Conservation (phyloP, 441 rosid genomes). For the Populus hybrid region DNA sequence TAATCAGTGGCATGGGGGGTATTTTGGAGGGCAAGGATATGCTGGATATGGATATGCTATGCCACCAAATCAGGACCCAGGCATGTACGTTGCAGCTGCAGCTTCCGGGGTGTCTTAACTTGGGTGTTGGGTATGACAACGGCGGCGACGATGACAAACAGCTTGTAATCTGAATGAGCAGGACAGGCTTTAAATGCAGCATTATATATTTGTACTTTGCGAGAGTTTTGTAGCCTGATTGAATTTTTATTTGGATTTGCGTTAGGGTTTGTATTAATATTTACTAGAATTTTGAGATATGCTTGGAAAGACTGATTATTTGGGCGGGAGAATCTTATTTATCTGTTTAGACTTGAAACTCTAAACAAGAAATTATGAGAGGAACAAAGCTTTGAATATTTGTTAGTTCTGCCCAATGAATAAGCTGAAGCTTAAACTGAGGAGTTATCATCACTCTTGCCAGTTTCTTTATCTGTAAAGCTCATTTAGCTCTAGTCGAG, state of each 20-base stretch:
- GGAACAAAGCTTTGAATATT: constrained; percentile 4
- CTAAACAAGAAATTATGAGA: constrained; percentile 2
- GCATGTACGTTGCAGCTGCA: not conserved
- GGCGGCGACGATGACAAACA: not conserved
- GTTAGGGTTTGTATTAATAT: constrained; percentile 26
- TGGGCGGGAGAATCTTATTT: constrained; percentile 9
- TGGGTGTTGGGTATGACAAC: not conserved
- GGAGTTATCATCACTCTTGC: not conserved
- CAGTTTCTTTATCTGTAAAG: not conserved
- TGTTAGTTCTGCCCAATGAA: not conserved
- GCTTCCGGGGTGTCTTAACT: constrained; percentile 49
- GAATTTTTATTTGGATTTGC: constrained; percentile 23
- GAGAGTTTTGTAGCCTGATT: constrained; percentile 42
- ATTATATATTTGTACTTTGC: constrained; percentile 17
- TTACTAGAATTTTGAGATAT: constrained; percentile 15
- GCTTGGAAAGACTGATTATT: constrained; percentile 14
- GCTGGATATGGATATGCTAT: constrained; percentile 55
- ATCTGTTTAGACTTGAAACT: constrained; percentile 10
- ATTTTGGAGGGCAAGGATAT: constrained; percentile 61
- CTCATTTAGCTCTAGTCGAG: not conserved
- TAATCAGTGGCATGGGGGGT: constrained; percentile 71
- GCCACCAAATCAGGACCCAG: constrained; percentile 43
- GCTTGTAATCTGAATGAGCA: constrained; percentile 21
- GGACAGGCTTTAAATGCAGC: constrained; percentile 10
- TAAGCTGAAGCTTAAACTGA: not conserved